A percentile compares a stretch with the other conserved stretches of the same genome.
These are phyloP conservation scores for Circinella minor DNA, from an alignment of 371 early-diverging fungal species.

Conservation along the genomic window DNA sequence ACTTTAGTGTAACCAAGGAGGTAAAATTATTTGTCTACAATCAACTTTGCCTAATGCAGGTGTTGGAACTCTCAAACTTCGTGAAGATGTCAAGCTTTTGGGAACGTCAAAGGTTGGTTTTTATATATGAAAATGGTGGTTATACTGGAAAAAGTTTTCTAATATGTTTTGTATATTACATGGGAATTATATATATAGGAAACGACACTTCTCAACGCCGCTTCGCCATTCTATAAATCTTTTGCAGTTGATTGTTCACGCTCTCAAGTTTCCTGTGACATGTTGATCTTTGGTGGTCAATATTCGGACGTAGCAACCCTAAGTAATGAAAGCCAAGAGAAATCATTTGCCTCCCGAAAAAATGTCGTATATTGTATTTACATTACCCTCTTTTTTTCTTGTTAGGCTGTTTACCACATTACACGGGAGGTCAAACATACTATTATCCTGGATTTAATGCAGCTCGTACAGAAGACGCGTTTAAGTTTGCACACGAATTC, in stretches of 20 bases:
- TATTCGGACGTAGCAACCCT: constrained; percentile 95
- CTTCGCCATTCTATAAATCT: constrained; percentile 90
- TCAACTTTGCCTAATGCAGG: constrained; percentile 83
- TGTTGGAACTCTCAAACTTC: constrained; percentile 78
- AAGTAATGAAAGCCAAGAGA: constrained; percentile 27
- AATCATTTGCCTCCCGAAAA: too few species aligned
- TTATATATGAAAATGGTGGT: neutral
- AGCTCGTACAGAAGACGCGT: constrained; percentile 81
- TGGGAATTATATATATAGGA: constrained; percentile 48
- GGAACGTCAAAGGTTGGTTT: constrained; percentile 75
- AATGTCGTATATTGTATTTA: too few species aligned
- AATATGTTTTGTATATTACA: too few species aligned
- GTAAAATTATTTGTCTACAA: constrained; percentile 90
- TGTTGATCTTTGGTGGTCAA: constrained; percentile 89
- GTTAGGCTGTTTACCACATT: constrained; percentile 75
- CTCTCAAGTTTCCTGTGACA: constrained; percentile 91
- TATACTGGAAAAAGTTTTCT: too few species aligned
- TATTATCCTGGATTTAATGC: constrained; percentile 97
- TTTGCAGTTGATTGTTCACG: constrained; percentile 94
- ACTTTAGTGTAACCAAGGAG: constrained; percentile 74
- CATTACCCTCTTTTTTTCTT: neutral
- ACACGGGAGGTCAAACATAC: constrained; percentile 95
- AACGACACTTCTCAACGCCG: constrained; percentile 81
- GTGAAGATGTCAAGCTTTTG: constrained; percentile 85
- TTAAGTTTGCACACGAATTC: constrained; percentile 91